phyloP scores from a whole-genome alignment of 768 basidiomycete genomes.

The Hortiboletus flavorubellus region DNA sequence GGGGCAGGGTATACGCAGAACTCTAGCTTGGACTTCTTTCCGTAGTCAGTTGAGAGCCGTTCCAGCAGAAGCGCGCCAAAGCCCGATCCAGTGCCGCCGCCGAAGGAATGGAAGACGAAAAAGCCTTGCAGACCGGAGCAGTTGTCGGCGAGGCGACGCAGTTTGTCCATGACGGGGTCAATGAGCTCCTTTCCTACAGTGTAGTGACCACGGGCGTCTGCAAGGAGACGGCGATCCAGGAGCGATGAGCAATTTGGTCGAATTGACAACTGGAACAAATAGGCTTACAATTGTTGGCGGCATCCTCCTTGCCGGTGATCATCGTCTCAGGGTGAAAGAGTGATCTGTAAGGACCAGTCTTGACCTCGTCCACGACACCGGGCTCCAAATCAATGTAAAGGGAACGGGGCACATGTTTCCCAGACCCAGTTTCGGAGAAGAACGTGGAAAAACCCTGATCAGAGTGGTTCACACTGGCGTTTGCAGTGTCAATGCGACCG shows the following conservation, averaged over 20 bases:
- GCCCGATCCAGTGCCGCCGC: constrained; percentile 98
- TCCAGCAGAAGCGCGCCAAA: constrained; percentile 98
- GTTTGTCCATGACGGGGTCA: constrained; percentile 94
- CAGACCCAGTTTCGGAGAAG: constrained; percentile 92
- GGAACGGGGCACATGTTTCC: constrained; percentile 95
- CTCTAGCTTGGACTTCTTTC: constrained; percentile 99
- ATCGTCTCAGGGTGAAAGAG: constrained; percentile 98
- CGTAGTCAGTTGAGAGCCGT: constrained; percentile 96
- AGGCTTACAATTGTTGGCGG: constrained; percentile 95
- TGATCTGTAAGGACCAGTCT: constrained; percentile 85
- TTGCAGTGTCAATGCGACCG: constrained; percentile 77
- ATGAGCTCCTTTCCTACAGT: constrained; percentile 99
- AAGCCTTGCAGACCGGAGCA: constrained; percentile 98
- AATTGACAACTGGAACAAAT: background rate
- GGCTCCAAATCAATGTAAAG: constrained; percentile 97
- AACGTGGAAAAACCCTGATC: constrained; percentile 96
- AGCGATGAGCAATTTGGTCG: constrained; percentile 8
- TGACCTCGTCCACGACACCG: constrained; percentile 93
- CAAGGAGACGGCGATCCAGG: constrained; percentile 4
- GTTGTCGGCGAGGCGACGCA: constrained; percentile 96
- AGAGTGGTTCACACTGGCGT: constrained; percentile 41
- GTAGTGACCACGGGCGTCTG: constrained; percentile 98
- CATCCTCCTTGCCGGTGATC: constrained; percentile 97
- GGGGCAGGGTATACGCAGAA: constrained; percentile 98
- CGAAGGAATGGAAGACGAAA: constrained; percentile 99